Percentiles rank a stretch among this genome's conserved stretches.
phyloP scores from a whole-genome alignment of 768 basidiomycete species.

The Leccinum disarticulatum region DNA sequence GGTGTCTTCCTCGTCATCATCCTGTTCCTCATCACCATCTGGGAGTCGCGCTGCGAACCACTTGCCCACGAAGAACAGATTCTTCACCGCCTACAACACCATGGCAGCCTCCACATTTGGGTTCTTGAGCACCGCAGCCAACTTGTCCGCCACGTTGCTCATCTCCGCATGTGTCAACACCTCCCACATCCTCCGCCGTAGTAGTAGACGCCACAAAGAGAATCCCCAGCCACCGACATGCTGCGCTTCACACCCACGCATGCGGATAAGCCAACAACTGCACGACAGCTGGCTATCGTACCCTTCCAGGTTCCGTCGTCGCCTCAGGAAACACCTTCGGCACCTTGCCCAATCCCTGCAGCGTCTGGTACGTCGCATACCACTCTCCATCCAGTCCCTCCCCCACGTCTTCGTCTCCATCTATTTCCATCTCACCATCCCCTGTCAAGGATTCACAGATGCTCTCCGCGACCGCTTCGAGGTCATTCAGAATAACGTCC shows the following conservation, averaged over 20 bases:
- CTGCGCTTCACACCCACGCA: slow-evolving; percentile 86
- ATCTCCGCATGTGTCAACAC: no score
- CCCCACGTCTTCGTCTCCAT: slow-evolving; percentile 36
- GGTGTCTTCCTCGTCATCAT: no score
- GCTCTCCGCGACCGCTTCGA: slow-evolving; percentile 35
- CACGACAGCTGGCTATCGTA: slow-evolving; percentile 65
- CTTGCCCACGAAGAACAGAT: no score
- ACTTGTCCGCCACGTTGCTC: no score
- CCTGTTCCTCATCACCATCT: no score
- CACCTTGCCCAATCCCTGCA: slow-evolving; percentile 67
- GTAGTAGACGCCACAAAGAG: slow-evolving; percentile 59
- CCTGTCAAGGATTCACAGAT: slow-evolving; percentile 12
- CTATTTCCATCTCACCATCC: slow-evolving; percentile 46
- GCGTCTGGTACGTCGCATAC: slow-evolving; percentile 80
- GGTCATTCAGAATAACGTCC: slow-evolving; percentile 52
- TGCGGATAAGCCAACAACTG: slow-evolving; percentile 84
- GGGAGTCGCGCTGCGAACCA: no score
- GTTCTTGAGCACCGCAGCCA: no score
- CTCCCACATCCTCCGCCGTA: no score
- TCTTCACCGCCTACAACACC: no score
- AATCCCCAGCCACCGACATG: slow-evolving; percentile 74
- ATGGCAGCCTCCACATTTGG: no score
- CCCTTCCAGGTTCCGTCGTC: slow-evolving; percentile 42
- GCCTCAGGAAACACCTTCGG: slow-evolving; percentile 57
- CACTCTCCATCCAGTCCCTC: slow-evolving; percentile 66